Conservation (phyloP, 2,329 filamentous ascomycete genomes). For the Aciculosporium take region DNA sequence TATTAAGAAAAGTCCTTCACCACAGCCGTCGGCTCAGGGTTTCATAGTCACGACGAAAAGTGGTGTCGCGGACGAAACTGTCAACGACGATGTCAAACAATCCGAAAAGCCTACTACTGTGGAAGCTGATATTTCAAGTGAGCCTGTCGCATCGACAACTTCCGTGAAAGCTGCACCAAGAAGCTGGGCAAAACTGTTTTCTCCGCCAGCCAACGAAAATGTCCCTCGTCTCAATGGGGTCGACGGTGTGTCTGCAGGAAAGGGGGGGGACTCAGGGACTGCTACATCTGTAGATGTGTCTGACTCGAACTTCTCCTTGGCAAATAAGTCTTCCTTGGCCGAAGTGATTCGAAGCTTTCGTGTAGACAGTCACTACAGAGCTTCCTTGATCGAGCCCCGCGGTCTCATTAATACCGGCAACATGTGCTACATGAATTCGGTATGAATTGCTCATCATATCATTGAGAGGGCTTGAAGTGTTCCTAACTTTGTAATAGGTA, state of each 20-base stretch:
- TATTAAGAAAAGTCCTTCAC: not conserved
- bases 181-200: conserved; percentile 28
- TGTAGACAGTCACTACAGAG: conserved; percentile 48
- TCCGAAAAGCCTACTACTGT: conserved; percentile 10
- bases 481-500: conserved; percentile 46
- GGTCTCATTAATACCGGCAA: conserved; percentile 95
- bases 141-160: conserved; percentile 10
- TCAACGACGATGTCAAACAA: conserved; percentile 10
- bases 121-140: conserved; percentile 9
- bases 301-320: conserved; percentile 25
- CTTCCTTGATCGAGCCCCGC: conserved; percentile 78
- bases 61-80: not conserved
- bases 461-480: not conserved
- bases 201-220: conserved; percentile 14
- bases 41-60: not conserved
- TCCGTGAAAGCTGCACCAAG: conserved; percentile 19
- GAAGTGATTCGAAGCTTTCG: conserved; percentile 66
- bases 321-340: conserved; percentile 46
- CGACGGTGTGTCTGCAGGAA: conserved; percentile 16
- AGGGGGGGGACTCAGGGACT: conserved; percentile 12
- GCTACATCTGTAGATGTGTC: conserved; percentile 9
- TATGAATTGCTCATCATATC: too few relatives aligned
- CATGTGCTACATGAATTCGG: conserved; percentile 99
- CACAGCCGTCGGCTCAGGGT: not conserved
- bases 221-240: conserved; percentile 7